A percentile compares a stretch with the other conserved stretches of the same genome.
phyloP scores from a whole-genome alignment of 345 rosid genomes.

The Anastatica hierochuntica region DNA sequence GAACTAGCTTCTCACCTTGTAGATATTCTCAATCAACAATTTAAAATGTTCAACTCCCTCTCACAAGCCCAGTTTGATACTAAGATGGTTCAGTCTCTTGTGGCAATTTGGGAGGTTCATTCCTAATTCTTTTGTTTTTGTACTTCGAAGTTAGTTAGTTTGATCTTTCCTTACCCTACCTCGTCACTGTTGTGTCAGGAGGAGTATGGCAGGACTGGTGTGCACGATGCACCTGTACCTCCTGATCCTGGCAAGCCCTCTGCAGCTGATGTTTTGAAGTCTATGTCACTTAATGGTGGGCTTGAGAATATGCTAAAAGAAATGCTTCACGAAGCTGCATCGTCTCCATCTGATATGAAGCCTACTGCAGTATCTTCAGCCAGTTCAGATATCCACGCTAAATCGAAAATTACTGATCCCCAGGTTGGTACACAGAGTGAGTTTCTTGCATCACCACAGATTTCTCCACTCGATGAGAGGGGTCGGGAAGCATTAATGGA shows the following conservation, averaged over 20 bases:
- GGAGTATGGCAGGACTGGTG: conserved; percentile 75
- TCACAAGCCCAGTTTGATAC: conserved; percentile 66
- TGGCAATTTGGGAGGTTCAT: conserved; percentile 96
- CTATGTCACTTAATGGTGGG: conserved; percentile 41
- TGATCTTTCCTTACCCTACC: conserved; percentile 15
- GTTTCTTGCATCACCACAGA: conserved; percentile 21
- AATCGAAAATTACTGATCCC: conserved; percentile 21
- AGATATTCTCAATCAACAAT: conserved; percentile 78
- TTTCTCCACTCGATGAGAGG: conserved; percentile 17
- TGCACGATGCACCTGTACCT: conserved; percentile 36
- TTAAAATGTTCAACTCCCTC: conserved; percentile 51
- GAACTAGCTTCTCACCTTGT: conserved; percentile 23
- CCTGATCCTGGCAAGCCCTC: conserved; percentile 70
- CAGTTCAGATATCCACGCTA: conserved; percentile 27
- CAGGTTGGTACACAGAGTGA: conserved; percentile 25
- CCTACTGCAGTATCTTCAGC: conserved; percentile 22
- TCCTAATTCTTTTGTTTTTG: conserved; percentile 7
- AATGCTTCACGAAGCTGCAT: conserved; percentile 28
- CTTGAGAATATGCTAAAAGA: conserved; percentile 39
- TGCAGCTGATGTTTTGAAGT: conserved; percentile 56
- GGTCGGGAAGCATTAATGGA: conserved; percentile 18
- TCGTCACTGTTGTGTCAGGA: conserved; percentile 40
- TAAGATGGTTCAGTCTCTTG: conserved; percentile 90
- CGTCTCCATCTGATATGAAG: conserved; percentile 21
- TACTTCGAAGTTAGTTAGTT: background rate